Conservation (phyloP, 805 yeast genomes). For the Candida nemodendra region DNA sequence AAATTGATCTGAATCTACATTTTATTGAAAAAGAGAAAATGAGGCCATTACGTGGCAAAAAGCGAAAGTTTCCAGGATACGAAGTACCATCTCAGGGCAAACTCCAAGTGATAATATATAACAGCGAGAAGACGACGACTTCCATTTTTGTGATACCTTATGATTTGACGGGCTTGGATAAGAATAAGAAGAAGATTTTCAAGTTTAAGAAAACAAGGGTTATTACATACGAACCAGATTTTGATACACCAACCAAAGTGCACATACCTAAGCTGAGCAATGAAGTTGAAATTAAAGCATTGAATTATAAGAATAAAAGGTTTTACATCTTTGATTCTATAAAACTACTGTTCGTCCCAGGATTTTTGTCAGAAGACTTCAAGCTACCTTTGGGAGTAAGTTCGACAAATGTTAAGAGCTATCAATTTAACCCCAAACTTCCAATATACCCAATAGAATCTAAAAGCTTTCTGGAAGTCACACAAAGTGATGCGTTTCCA, state of each 20-base stretch:
- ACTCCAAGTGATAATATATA: slow-evolving; percentile 31
- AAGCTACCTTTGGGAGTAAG: slow-evolving; percentile 20
- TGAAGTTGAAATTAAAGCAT: slow-evolving; percentile 29
- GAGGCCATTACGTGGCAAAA: slow-evolving; percentile 6
- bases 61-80: slow-evolving; percentile 31
- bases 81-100: slow-evolving; percentile 26
- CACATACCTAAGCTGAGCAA: slow-evolving; percentile 20
- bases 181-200: slow-evolving; percentile 28
- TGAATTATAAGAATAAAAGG: slow-evolving; percentile 24
- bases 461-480: slow-evolving; percentile 17
- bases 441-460: slow-evolving; percentile 17
- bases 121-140: slow-evolving; percentile 28
- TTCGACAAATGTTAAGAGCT: slow-evolving; percentile 10
- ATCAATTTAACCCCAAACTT: slow-evolving; percentile 21
- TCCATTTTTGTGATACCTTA: slow-evolving; percentile 28
- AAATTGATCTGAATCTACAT: slow-evolving; percentile 27
- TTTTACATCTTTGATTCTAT: slow-evolving; percentile 31
- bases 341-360: slow-evolving; percentile 29
- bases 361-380: slow-evolving; percentile 17
- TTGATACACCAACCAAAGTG: slow-evolving; percentile 7
- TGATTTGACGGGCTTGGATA: slow-evolving; percentile 22
- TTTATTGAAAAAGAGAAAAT: slow-evolving; percentile 22
- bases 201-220: slow-evolving; percentile 24
- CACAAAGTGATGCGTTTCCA: slow-evolving; percentile 23
- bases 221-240: slow-evolving; percentile 20